phyloP scores from a whole-genome alignment of 805 yeast genomes.

The Metschnikowia colocasiae region DNA sequence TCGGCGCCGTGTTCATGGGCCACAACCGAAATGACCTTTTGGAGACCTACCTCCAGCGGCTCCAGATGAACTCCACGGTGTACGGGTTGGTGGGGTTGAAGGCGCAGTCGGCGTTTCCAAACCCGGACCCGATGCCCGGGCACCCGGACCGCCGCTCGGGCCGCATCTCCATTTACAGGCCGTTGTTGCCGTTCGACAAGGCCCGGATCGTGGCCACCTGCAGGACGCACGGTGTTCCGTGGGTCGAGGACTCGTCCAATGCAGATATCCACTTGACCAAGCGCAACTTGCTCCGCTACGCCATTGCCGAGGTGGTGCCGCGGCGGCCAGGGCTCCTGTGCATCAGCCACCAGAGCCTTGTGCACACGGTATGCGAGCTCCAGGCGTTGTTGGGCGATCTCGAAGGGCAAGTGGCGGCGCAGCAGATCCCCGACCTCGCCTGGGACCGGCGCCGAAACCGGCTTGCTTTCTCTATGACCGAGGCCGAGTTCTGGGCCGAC shows the following conservation, averaged over 20 bases:
- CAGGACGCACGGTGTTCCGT: slow-evolving; percentile 31
- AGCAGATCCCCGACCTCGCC: not conserved
- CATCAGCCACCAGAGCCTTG: slow-evolving; percentile 12
- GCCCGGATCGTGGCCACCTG: slow-evolving; percentile 46
- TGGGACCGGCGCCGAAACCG: not conserved
- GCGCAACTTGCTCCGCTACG: slow-evolving; percentile 53
- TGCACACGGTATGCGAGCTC: slow-evolving; percentile 10
- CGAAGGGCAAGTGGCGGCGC: slow-evolving; percentile 1
- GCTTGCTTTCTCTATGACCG: not conserved
- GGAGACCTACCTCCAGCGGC: slow-evolving; percentile 62
- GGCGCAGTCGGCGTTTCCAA: slow-evolving; percentile 25
- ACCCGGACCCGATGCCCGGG: slow-evolving; percentile 15
- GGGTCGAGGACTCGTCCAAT: slow-evolving; percentile 76
- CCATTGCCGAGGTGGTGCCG: slow-evolving; percentile 26
- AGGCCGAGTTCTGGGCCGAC: not conserved
- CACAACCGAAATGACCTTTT: slow-evolving; percentile 71
- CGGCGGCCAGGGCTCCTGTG: slow-evolving; percentile 5
- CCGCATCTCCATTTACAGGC: slow-evolving; percentile 38
- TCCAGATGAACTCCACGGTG: slow-evolving; percentile 37
- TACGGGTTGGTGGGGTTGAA: slow-evolving; percentile 61
- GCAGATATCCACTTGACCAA: slow-evolving; percentile 48
- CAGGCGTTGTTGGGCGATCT: slow-evolving; percentile 4
- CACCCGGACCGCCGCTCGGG: not conserved
- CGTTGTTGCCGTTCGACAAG: slow-evolving; percentile 49
- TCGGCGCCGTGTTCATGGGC: slow-evolving; percentile 50